A percentile compares a stretch with the other conserved stretches of the same genome.
Evolutionary conservation across 129 eudicot genomes (phyloP).

Genomic region (Flaveria robusta): DNA sequence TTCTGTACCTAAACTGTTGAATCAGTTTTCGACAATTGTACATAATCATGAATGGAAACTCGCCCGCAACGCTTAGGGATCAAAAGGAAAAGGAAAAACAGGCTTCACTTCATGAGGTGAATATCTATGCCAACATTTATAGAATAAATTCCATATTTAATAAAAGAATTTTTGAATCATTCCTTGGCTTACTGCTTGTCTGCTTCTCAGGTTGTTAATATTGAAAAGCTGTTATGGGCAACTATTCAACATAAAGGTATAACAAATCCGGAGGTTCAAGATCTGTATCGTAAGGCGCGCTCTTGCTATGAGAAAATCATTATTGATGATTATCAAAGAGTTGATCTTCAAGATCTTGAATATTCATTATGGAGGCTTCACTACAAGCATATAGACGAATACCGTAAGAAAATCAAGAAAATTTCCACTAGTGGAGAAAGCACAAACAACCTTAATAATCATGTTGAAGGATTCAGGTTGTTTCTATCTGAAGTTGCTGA

Average conservation of each 20-base stretch:
- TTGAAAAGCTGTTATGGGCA: conserved; percentile 66
- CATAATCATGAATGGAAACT: conserved; percentile 41
- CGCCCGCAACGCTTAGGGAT: conserved; percentile 28
- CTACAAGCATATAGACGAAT: conserved; percentile 87
- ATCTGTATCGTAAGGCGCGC: conserved; percentile 61
- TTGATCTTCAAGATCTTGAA: conserved; percentile 73
- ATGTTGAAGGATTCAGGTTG: conserved; percentile 59
- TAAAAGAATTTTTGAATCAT: not conserved
- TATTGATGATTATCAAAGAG: conserved; percentile 38
- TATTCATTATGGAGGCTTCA: conserved; percentile 87
- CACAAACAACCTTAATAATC: conserved; percentile 43
- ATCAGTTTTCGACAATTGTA: conserved; percentile 3
- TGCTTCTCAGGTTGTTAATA: conserved; percentile 51
- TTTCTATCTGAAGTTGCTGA: conserved; percentile 74
- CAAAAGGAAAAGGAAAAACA: conserved; percentile 49
- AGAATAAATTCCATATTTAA: not conserved
- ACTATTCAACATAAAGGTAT: conserved; percentile 69
- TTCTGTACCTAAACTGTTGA: conserved; percentile 14
- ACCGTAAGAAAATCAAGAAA: conserved; percentile 59
- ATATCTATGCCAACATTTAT: conserved; percentile 7
- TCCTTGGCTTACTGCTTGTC: conserved; percentile 12
- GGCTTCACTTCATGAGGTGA: conserved; percentile 58
- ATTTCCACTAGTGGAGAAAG: conserved; percentile 38
- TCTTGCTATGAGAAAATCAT: conserved; percentile 62
- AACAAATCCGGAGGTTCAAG: conserved; percentile 55